A percentile compares a stretch with the other conserved stretches of the same genome.
phyloP scores from a whole-genome alignment of 139 green algal genomes.

The Picochlorum sp. region DNA sequence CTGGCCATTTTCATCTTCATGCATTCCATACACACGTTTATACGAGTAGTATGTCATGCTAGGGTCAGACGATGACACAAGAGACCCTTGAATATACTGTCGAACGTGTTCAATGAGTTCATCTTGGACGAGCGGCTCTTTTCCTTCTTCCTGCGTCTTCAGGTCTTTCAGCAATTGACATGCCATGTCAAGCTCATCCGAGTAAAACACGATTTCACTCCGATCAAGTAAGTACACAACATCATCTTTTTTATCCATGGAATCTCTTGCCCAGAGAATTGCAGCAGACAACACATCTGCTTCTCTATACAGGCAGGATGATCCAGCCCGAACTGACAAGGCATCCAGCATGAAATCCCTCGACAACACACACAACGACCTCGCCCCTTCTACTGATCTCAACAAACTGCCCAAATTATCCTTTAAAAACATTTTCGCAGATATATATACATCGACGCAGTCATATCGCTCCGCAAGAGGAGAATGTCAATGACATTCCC shows the following conservation, averaged over 20 bases:
- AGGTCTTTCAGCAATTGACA: no score
- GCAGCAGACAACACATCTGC: background rate
- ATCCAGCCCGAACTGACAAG: background rate
- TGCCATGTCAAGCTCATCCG: no score
- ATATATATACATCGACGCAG: slow-evolving; percentile 6
- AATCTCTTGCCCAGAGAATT: background rate
- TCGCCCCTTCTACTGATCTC: background rate
- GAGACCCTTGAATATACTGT: no score
- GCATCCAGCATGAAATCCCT: no score
- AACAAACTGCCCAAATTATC: background rate
- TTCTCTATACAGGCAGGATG: background rate
- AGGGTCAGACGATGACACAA: no score
- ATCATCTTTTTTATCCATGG: background rate
- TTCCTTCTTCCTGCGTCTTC: no score
- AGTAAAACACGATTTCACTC: background rate
- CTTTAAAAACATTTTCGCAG: background rate
- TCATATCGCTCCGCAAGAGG: slow-evolving; percentile 15
- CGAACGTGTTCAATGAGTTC: no score
- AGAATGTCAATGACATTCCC: slow-evolving; percentile 14
- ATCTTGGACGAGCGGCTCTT: no score
- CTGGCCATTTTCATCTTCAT: no score
- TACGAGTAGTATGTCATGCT: no score
- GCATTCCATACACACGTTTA: no score
- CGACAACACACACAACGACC: background rate
- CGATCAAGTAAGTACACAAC: background rate